A percentile compares a stretch with the other conserved stretches of the same genome.
Evolutionary conservation across 176 grass and related monocot species (phyloP).

Genomic region (Rhynchospora breviuscula): DNA sequence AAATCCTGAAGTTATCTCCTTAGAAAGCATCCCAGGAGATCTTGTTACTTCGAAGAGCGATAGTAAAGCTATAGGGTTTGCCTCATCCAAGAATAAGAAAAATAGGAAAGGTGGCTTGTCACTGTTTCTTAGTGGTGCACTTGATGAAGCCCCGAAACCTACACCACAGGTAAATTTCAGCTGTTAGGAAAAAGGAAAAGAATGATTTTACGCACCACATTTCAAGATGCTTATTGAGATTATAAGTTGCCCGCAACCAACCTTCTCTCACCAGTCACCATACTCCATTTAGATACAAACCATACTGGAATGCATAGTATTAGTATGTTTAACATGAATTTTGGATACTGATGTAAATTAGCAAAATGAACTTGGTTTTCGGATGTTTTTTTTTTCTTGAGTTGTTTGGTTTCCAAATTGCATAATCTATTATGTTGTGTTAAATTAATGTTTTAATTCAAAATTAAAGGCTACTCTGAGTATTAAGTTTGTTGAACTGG

Average conservation of each 20-base stretch:
- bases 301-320: neutral
- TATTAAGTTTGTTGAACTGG: neutral
- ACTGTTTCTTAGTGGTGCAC: constrained; percentile 89
- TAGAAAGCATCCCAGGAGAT: constrained; percentile 25
- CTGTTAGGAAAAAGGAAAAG: neutral
- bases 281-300: neutral
- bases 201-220: neutral
- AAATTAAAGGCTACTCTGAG: neutral
- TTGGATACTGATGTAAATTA: neutral
- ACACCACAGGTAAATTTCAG: constrained; percentile 33
- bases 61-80: constrained; percentile 40
- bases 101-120: constrained; percentile 89
- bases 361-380: constrained; percentile 1
- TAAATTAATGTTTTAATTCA: neutral
- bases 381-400: neutral
- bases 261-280: neutral
- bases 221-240: neutral
- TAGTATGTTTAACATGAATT: neutral
- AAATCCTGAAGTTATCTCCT: constrained; percentile 32
- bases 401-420: neutral
- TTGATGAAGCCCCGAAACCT: constrained; percentile 72
- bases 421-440: neutral
- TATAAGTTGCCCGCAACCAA: neutral
- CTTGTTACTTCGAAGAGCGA: constrained; percentile 29
- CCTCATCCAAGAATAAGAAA: constrained; percentile 72